A percentile compares a stretch with the other conserved stretches of the same genome.
Conservation (phyloP, 345 rosid species). For the Populus alba region DNA sequence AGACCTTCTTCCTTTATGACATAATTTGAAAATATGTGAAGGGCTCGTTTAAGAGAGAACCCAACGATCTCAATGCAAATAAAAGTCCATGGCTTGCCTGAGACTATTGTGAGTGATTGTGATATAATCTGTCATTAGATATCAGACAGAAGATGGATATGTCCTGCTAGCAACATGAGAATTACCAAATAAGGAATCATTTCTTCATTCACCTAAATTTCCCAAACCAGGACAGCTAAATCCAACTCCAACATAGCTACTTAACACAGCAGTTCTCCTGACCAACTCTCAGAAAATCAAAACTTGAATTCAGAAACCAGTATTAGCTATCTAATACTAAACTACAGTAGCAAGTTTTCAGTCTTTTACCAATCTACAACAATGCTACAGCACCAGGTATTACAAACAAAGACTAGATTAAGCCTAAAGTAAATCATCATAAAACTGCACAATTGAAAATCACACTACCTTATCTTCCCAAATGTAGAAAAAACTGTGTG, state of each 20-base stretch:
- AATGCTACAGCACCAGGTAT: not conserved
- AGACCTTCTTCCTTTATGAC: too few species aligned
- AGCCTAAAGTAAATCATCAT: constrained; percentile 4
- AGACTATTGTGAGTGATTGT: too few species aligned
- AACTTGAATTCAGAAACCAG: too few species aligned
- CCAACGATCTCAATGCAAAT: too few species aligned
- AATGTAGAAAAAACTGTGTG: constrained; percentile 81
- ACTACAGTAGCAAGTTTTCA: not conserved
- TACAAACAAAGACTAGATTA: not conserved
- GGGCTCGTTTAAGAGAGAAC: too few species aligned
- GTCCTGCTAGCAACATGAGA: not conserved
- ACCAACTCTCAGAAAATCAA: too few species aligned
- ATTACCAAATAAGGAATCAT: not conserved
- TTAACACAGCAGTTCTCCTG: too few species aligned
- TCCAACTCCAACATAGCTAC: not conserved
- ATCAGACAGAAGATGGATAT: not conserved
- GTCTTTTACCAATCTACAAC: not conserved
- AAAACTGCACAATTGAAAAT: not conserved
- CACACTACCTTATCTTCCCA: constrained; percentile 70
- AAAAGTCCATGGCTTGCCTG: too few species aligned
- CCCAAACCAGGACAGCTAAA: not conserved
- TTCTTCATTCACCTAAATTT: not conserved
- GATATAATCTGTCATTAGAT: not conserved
- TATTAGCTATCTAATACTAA: not conserved
- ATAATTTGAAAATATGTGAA: too few species aligned